Conservation (phyloP, 768 basidiomycete genomes). For the Leucogyrophana mollusca region DNA sequence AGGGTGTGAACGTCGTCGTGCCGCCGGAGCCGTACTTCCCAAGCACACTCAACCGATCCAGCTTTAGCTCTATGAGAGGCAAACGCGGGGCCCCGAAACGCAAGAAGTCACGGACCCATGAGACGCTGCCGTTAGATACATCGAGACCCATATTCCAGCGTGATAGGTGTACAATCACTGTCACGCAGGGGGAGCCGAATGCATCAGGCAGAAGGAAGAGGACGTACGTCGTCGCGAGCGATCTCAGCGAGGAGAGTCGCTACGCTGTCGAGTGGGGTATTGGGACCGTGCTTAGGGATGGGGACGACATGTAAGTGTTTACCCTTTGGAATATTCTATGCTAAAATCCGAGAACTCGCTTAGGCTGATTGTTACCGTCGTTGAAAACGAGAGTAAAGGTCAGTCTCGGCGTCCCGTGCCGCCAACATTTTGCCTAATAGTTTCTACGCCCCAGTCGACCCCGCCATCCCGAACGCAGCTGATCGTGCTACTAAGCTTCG, state of each 20-base stretch:
- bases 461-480: slow-evolving; percentile 62
- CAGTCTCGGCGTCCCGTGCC: slow-evolving; percentile 17
- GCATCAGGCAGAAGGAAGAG: slow-evolving; percentile 56
- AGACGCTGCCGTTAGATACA: slow-evolving; percentile 63
- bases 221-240: slow-evolving; percentile 87
- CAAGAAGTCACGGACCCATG: slow-evolving; percentile 62
- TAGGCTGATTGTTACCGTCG: slow-evolving; percentile 82
- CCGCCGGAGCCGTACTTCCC: slow-evolving; percentile 84
- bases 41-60: slow-evolving; percentile 59
- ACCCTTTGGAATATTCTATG: slow-evolving; percentile 1
- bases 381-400: slow-evolving; percentile 93
- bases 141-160: slow-evolving; percentile 84
- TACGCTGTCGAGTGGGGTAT: slow-evolving; percentile 99
- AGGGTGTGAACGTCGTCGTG: slow-evolving; percentile 87
- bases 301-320: slow-evolving; percentile 73
- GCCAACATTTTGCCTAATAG: neutral
- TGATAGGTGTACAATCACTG: slow-evolving; percentile 86
- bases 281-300: slow-evolving; percentile 91
- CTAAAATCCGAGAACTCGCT: neutral
- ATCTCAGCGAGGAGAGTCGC: slow-evolving; percentile 89
- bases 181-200: slow-evolving; percentile 83
- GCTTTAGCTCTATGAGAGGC: slow-evolving; percentile 33
- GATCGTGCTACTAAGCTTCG: slow-evolving; percentile 80
- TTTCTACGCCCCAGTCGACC: slow-evolving; percentile 51
- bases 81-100: slow-evolving; percentile 42